Conservation (phyloP, 1,139 yeast genomes). For the Nakaseomyces glabratus region DNA sequence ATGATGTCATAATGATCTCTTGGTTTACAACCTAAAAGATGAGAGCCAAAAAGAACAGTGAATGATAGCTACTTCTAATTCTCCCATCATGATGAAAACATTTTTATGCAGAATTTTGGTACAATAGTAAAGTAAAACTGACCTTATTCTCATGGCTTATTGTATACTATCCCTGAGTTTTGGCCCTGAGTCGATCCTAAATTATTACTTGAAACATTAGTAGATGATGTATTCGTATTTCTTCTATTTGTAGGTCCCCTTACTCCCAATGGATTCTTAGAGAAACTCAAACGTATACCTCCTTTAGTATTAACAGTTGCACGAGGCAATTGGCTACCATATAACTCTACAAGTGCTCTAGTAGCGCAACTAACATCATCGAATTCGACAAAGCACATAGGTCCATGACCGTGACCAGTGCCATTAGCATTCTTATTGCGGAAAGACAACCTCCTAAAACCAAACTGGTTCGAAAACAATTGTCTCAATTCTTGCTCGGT, state of each 20-base stretch:
- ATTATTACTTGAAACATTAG: slow-evolving; percentile 9
- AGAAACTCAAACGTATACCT: slow-evolving; percentile 85
- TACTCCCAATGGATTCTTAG: slow-evolving; percentile 94
- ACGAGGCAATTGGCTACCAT: slow-evolving; percentile 78
- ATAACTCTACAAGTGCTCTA: slow-evolving; percentile 81
- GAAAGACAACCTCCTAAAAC: slow-evolving; percentile 86
- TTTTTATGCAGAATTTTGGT: too few species aligned
- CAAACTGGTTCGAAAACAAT: slow-evolving; percentile 82
- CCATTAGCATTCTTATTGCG: slow-evolving; percentile 52
- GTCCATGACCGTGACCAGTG: slow-evolving; percentile 50
- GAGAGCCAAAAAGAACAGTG: too few species aligned
- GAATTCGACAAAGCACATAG: slow-evolving; percentile 98
- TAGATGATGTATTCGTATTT: slow-evolving; percentile 11
- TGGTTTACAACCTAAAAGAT: too few species aligned
- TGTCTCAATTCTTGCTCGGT: slow-evolving; percentile 87
- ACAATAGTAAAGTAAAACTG: too few species aligned
- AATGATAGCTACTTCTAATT: too few species aligned
- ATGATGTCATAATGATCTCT: too few species aligned
- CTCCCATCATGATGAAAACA: too few species aligned
- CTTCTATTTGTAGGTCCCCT: slow-evolving; percentile 44
- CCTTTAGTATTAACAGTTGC: slow-evolving; percentile 67
- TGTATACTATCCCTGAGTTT: neutral
- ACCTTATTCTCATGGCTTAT: slow-evolving; percentile 4
- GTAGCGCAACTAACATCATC: slow-evolving; percentile 94
- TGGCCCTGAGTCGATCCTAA: slow-evolving; percentile 17